Evolutionary conservation across 352 stramenopile species (phyloP), one percentile per base, ranked within the genome.

Genomic region (Phytophthora sp.): DNA sequence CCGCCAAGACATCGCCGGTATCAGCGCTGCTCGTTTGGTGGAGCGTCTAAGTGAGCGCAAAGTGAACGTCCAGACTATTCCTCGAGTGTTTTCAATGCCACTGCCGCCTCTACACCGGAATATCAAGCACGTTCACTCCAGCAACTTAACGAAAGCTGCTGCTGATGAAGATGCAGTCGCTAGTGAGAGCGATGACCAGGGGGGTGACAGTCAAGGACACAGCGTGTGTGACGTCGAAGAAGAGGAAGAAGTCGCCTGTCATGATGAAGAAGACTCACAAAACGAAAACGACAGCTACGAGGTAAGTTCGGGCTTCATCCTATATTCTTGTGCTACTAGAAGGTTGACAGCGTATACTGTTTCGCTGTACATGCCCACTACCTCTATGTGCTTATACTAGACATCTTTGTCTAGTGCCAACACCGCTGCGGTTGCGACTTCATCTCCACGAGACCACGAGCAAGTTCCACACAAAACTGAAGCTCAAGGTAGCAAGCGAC

Each of bases 11-110:
- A 35, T 73, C 5, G 62, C 65, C 5, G 63, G 38, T 3, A 47
- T 67, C n/a, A 71, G 24, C 7, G 54, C 58, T n/a, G 60, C 65
- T 35, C 74, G 69, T 16, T 72, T 88, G 5, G 66, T 80, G 4
- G 54, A 75, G 29, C 69, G 76, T 36, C 77, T 89, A 50, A 55
- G 56, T 2, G 70, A 78, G 50, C 67, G 77, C 4, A 71, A 74
- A 36, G 16, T 58, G 0, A 52, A 42, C 3, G 6, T 15, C 30
- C 50, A 46, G 16, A 24, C 33, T 7, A 42, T 72, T 54, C 44
- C 64, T 24, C 64, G 64, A 42, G 50, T 56, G 9, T 12, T 58
- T 15, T 72, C 64, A 36, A 63, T 72, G 56, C 55, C 62, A 15
- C 26, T 66, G n/a, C 50, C 61, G 4, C 42, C 52, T 29, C 45